A percentile compares a stretch with the other conserved stretches of the same genome.
Conservation (phyloP, 1,284 basidiomycete genomes). For the Trametes versicolor region DNA sequence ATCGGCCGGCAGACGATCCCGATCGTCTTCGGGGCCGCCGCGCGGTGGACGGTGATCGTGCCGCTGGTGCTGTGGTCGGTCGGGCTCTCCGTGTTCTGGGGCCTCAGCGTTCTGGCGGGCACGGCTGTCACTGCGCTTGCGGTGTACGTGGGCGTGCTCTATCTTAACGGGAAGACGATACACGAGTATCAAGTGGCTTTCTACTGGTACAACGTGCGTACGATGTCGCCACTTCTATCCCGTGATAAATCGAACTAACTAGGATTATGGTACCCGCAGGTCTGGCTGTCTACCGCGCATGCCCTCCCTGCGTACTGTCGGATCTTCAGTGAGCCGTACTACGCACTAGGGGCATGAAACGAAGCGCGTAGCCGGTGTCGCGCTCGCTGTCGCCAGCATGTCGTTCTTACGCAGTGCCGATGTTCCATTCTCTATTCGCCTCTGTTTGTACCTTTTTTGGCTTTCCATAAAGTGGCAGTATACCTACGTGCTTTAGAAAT, state of each 20-base stretch:
- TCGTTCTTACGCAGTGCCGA: too few species aligned
- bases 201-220: constrained; percentile 37
- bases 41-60: constrained; percentile 14
- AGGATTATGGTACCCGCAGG: constrained; percentile 3
- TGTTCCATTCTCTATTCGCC: too few species aligned
- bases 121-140: constrained; percentile 22
- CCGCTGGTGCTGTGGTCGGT: constrained; percentile 32
- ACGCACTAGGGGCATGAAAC: neutral
- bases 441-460: too few species aligned
- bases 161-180: constrained; percentile 19
- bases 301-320: constrained; percentile 26
- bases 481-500: too few species aligned
- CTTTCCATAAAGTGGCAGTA: too few species aligned
- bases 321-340: constrained; percentile 16
- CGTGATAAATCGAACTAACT: neutral
- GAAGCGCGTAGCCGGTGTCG: neutral
- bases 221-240: neutral
- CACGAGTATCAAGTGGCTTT: constrained; percentile 32
- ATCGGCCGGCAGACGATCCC: constrained; percentile 45
- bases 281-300: constrained; percentile 33
- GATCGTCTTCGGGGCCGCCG: constrained; percentile 30
- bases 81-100: constrained; percentile 26
- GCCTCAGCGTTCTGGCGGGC: constrained; percentile 15
- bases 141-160: constrained; percentile 25
- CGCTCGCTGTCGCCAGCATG: too few species aligned